Conservation (phyloP, 2,329 filamentous ascomycete species). For the Arthroderma sp. region DNA sequence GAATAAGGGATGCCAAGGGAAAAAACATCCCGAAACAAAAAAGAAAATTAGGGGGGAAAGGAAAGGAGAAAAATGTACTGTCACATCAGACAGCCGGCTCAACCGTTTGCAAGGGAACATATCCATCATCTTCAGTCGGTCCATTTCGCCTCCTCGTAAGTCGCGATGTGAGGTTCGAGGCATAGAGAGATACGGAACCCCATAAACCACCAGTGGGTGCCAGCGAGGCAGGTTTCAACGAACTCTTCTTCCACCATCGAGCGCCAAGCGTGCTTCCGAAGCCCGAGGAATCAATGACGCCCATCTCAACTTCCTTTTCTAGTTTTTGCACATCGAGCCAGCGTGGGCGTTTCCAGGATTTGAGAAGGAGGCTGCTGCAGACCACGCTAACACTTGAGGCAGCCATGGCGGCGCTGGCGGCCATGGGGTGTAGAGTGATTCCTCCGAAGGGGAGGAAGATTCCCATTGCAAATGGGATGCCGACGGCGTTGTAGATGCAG, state of each 20-base stretch:
- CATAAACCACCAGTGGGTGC: slow-evolving; percentile 7
- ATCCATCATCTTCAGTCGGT: slow-evolving; percentile 25
- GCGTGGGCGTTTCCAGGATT: slow-evolving; percentile 67
- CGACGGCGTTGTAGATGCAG: slow-evolving; percentile 81
- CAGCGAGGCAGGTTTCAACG: slow-evolving; percentile 3
- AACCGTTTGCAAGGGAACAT: slow-evolving; percentile 34
- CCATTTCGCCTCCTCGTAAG: slow-evolving; percentile 17
- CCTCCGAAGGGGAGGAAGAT: slow-evolving; percentile 81
- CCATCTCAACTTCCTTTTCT: slow-evolving; percentile 40
- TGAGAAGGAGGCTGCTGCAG: slow-evolving; percentile 65
- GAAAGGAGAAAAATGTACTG: no score
- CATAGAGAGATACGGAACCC: slow-evolving; percentile 9
- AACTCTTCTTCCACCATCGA: slow-evolving; percentile 21
- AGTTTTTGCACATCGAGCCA: slow-evolving; percentile 71
- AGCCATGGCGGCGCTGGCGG: slow-evolving; percentile 89
- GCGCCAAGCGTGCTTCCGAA: slow-evolving; percentile 11
- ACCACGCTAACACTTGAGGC: slow-evolving; percentile 83
- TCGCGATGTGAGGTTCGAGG: slow-evolving; percentile 16
- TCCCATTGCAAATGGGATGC: slow-evolving; percentile 93
- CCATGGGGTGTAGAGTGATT: slow-evolving; percentile 75
- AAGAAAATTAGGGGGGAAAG: neutral
- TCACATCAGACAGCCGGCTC: slow-evolving; percentile 21
- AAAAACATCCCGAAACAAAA: neutral
- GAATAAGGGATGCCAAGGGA: neutral
- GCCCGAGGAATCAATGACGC: slow-evolving; percentile 12